phyloP scores from a whole-genome alignment of 2,329 filamentous ascomycete species.

The Tolypocladium sp. region DNA sequence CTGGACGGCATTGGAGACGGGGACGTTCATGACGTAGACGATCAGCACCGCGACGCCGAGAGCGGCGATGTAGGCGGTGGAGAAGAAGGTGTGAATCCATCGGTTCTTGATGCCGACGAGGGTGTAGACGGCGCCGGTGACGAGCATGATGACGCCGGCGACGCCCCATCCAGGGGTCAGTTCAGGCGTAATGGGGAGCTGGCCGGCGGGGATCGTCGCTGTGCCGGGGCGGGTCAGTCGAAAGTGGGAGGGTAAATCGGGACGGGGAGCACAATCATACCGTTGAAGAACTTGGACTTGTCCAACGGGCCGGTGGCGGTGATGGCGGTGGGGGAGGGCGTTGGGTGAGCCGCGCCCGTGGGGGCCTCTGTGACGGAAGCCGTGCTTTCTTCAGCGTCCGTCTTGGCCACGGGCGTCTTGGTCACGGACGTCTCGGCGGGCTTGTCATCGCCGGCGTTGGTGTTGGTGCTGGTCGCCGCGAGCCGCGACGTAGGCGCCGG shows the following conservation, averaged over 20 bases:
- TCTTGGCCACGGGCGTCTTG: background rate
- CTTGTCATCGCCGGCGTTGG: background rate
- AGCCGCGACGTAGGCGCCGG: background rate
- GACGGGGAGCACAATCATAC: slow-evolving; percentile 12
- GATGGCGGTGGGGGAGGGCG: slow-evolving; percentile 4
- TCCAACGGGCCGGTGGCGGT: slow-evolving; percentile 10
- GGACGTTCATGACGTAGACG: slow-evolving; percentile 77
- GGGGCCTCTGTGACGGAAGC: background rate
- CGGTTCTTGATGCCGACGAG: slow-evolving; percentile 77
- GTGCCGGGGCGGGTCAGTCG: slow-evolving; percentile 1
- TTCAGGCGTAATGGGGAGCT: slow-evolving; percentile 62
- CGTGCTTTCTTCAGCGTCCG: background rate
- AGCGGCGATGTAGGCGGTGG: slow-evolving; percentile 62
- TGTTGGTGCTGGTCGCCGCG: background rate
- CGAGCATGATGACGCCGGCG: slow-evolving; percentile 66
- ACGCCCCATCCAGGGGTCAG: slow-evolving; percentile 78
- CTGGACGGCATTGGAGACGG: slow-evolving; percentile 66
- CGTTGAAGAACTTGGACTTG: slow-evolving; percentile 22
- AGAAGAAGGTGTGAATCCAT: slow-evolving; percentile 73
- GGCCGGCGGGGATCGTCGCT: slow-evolving; percentile 38
- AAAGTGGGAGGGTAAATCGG: slow-evolving; percentile 1
- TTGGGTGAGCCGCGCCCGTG: background rate
- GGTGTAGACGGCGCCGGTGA: slow-evolving; percentile 60
- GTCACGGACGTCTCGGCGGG: background rate
- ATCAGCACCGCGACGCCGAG: slow-evolving; percentile 75